Conservation (phyloP, 2,329 filamentous ascomycete genomes). For the Penicillium sp. region DNA sequence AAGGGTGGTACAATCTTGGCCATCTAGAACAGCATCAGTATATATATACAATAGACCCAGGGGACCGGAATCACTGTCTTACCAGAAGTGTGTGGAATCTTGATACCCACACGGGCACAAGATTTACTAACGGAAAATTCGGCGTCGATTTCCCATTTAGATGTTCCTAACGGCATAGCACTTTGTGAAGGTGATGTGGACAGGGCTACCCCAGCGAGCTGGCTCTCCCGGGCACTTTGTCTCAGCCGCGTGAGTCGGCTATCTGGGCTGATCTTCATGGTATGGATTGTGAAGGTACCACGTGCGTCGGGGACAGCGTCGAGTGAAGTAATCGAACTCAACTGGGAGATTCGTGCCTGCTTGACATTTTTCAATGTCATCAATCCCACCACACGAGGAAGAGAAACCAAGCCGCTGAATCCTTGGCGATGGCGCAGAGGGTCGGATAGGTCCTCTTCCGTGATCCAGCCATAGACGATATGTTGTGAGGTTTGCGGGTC, state of each 20-base stretch:
- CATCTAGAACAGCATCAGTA: constrained; percentile 23
- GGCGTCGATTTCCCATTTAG: constrained; percentile 29
- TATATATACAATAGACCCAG: neutral
- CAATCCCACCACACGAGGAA: constrained; percentile 49
- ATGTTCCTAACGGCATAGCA: constrained; percentile 14
- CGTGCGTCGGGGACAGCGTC: constrained; percentile 27
- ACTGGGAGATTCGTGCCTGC: constrained; percentile 35
- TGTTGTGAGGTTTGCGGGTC: constrained; percentile 45
- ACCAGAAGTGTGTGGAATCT: constrained; percentile 29
- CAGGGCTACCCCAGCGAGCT: constrained; percentile 7
- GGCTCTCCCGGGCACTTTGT: constrained; percentile 14
- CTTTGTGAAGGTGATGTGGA: neutral
- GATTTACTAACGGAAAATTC: constrained; percentile 27
- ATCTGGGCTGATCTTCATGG: constrained; percentile 42
- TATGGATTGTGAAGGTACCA: constrained; percentile 43
- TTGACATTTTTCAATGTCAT: constrained; percentile 40
- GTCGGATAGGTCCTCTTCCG: constrained; percentile 52
- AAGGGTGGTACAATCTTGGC: constrained; percentile 38
- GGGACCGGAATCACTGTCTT: neutral
- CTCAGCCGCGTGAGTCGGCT: constrained; percentile 31
- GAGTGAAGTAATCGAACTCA: constrained; percentile 47
- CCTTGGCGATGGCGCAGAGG: constrained; percentile 46
- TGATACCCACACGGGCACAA: constrained; percentile 32
- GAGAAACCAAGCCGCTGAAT: constrained; percentile 52
- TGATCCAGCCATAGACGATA: constrained; percentile 53